Base-by-base conservation (phyloP, 768 basidiomycete species). In the Amanita thiersii region DNA sequence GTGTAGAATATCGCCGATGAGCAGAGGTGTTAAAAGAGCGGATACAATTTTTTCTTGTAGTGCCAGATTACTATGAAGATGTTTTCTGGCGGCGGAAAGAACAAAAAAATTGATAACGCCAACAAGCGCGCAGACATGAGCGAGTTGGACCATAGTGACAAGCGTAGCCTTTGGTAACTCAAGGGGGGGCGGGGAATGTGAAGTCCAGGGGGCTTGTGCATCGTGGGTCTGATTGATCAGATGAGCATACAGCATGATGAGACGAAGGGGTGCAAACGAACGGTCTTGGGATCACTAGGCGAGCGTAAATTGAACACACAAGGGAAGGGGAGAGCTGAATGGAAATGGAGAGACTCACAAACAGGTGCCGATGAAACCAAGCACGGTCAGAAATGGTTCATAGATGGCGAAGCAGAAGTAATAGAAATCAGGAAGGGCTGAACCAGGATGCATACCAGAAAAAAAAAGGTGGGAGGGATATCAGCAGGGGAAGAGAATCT, bases 141-240 rank as follows among this genome's bases (percentile, higher is more conserved):
- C 83, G 40, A 88, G 79, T 53, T 88, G 86, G 34, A 82, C 60
- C 46, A 84, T 63, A 1, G 82, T 84, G 37, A 87, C 80, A 17
- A 75, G 56, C 9, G 84, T 78, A 1, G 85, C 84, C 24, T 53
- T 68, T 1, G 79, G 75, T 12, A 85, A 65, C 23, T 53, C 62
- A 24, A 60, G 52, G 11, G 75, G 72, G 25, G 81, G 76, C 4
- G 63, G 54, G 30, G 49, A 61, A 43, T 62, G 59, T 17, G 57
- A 37, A 17, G 77, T 69, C 85, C 85, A 86, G 18, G 85, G 83
- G 2, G 85, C 85, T 59, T 87, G 85, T 33, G 69, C 59, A 53
- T 86, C 81, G 49, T 86, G 79, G 2, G 77, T 72, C 85, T 88
- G 53, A 28, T 39, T 17, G 32, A 31, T 40, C 10, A 31, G 21